A percentile compares a stretch with the other conserved stretches of the same genome.
Evolutionary conservation across 2,329 filamentous ascomycete genomes (phyloP).

Genomic region (Xylaria sp.): DNA sequence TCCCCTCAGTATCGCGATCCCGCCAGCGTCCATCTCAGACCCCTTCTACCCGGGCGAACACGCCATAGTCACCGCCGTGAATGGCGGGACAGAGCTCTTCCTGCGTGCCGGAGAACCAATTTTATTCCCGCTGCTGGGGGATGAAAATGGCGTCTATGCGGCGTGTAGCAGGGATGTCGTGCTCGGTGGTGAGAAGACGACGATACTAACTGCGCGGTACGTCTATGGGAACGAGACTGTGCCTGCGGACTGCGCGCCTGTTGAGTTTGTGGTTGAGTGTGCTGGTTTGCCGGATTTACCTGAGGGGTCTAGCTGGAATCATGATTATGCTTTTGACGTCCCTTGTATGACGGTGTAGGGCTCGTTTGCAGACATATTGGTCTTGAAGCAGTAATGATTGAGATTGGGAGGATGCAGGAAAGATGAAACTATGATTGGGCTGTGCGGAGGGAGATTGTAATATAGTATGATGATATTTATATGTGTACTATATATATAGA

Average conservation of each 20-base stretch:
- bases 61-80: constrained; percentile 11
- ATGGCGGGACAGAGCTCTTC: constrained; percentile 5
- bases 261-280: constrained; percentile 32
- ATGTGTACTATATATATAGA: constrained; percentile 2
- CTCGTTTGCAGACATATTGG: not conserved
- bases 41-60: constrained; percentile 27
- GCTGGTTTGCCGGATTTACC: constrained; percentile 22
- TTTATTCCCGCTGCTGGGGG: constrained; percentile 10
- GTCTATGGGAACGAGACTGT: constrained; percentile 28
- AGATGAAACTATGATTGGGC: not conserved
- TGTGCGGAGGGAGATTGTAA: not conserved
- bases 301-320: constrained; percentile 23
- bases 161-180: constrained; percentile 18
- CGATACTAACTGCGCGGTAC: constrained; percentile 17
- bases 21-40: not conserved
- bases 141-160: constrained; percentile 13
- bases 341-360: constrained; percentile 16
- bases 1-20: constrained; percentile 17
- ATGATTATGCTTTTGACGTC: constrained; percentile 27
- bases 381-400: too few relatives aligned
- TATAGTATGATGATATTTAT: not conserved
- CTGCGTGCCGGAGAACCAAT: constrained; percentile 23
- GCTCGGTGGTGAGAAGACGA: not conserved
- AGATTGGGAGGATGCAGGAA: not conserved
- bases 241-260: constrained; percentile 23